A percentile compares a stretch with the other conserved stretches of the same genome.
These are phyloP conservation scores for Globisporangium irregulare DNA, from an alignment of 352 stramenopile species.

Conservation along the genomic window DNA sequence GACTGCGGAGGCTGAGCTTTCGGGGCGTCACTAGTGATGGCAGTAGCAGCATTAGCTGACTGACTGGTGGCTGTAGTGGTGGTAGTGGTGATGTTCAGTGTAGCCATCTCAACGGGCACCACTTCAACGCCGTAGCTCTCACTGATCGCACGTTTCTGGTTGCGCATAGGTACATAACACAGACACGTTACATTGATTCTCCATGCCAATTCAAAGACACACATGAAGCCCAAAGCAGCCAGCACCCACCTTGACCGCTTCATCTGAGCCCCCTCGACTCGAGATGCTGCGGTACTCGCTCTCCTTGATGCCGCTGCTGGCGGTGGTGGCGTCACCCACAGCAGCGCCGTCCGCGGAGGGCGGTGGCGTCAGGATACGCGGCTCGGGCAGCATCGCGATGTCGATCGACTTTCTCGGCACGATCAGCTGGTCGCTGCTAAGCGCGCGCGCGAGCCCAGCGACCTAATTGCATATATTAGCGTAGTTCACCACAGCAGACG, in stretches of 20 bases:
- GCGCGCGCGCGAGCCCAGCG: neutral
- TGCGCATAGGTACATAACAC: neutral
- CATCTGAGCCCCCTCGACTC: neutral
- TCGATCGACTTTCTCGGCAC: conserved; percentile 17
- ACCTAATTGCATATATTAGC: neutral
- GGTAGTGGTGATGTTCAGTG: neutral
- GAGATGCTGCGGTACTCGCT: neutral
- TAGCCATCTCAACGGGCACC: conserved; percentile 8
- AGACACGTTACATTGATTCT: neutral
- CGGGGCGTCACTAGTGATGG: neutral
- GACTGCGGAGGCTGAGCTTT: neutral
- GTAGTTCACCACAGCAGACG: neutral
- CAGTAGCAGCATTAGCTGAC: neutral
- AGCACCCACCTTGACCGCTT: neutral
- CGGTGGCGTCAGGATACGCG: neutral
- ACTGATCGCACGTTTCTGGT: conserved; percentile 4
- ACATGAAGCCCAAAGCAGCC: neutral
- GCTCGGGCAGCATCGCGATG: conserved; percentile 18
- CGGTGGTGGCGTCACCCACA: neutral
- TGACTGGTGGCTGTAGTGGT: neutral
- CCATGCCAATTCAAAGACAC: neutral
- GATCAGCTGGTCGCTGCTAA: neutral
- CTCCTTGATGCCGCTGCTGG: neutral
- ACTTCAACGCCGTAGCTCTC: conserved; percentile 4
- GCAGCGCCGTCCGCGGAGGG: neutral